These are phyloP conservation scores for Phlebiopsis gigantea DNA, from an alignment of 768 basidiomycete species.

Conservation along the genomic window DNA sequence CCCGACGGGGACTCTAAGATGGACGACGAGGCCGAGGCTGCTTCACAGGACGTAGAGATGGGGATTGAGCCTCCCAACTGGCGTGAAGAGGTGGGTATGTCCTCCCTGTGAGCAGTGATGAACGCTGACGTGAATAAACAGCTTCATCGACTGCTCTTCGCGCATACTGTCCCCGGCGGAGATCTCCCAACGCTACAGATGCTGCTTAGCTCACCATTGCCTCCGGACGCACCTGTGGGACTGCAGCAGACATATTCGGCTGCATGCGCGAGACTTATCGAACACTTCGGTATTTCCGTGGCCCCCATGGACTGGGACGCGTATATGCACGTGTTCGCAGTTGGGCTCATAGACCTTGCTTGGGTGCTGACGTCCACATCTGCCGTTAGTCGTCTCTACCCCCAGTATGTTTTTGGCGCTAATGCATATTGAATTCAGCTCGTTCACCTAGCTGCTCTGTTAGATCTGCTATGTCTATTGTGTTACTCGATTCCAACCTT, in stretches of 20 bases:
- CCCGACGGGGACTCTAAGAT: slow-evolving; percentile 21
- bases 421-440: no score
- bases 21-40: slow-evolving; percentile 24
- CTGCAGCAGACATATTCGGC: slow-evolving; percentile 32
- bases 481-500: slow-evolving; percentile 46
- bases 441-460: slow-evolving; percentile 40
- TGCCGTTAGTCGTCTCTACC: slow-evolving; percentile 19
- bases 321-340: slow-evolving; percentile 13
- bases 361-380: slow-evolving; percentile 11
- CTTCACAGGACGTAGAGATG: slow-evolving; percentile 6
- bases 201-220: slow-evolving; percentile 36
- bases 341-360: slow-evolving; percentile 19
- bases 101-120: background rate
- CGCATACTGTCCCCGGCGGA: slow-evolving; percentile 40
- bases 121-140: slow-evolving; percentile 21
- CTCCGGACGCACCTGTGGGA: slow-evolving; percentile 18
- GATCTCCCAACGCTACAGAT: slow-evolving; percentile 46
- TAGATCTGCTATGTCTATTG: slow-evolving; percentile 48
- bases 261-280: slow-evolving; percentile 40
- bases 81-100: slow-evolving; percentile 46
- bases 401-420: no score
- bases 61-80: slow-evolving; percentile 41
- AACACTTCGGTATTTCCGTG: slow-evolving; percentile 34
- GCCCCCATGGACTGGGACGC: slow-evolving; percentile 8
- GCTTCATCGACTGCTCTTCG: slow-evolving; percentile 59